Evolutionary conservation across 1,139 yeast species (phyloP).

Genomic region (Pichia cactophila): DNA sequence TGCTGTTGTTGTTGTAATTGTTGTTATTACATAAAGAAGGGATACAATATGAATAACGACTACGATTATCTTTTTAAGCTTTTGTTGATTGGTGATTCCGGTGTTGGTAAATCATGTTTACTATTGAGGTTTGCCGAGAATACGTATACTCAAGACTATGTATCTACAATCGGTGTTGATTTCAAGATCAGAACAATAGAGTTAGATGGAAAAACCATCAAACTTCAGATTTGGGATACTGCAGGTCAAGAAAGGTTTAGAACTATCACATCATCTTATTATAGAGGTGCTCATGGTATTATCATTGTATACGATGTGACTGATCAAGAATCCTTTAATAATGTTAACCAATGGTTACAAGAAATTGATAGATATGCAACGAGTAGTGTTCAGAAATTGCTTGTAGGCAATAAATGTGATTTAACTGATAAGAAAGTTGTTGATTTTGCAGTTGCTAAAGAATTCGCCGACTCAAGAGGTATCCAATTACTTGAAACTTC

Average conservation of each 20-base stretch:
- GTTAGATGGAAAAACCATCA: slow-evolving; percentile 93
- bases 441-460: slow-evolving; percentile 94
- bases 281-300: slow-evolving; percentile 98
- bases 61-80: slow-evolving; percentile 96
- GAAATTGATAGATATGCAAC: slow-evolving; percentile 98
- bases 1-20: too few relatives aligned
- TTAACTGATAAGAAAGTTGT: slow-evolving; percentile 90
- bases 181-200: slow-evolving; percentile 96
- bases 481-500: slow-evolving; percentile 96
- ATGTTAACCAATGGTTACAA: slow-evolving; percentile 97
- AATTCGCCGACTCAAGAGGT: slow-evolving; percentile 93
- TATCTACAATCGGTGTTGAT: slow-evolving; percentile 96
- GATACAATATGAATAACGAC: slow-evolving; percentile 57
- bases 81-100: slow-evolving; percentile 93
- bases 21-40: neutral
- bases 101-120: slow-evolving; percentile 96
- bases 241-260: slow-evolving; percentile 98
- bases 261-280: slow-evolving; percentile 95
- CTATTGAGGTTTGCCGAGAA: slow-evolving; percentile 94
- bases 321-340: slow-evolving; percentile 94
- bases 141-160: slow-evolving; percentile 94
- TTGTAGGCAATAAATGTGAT: slow-evolving; percentile 97
- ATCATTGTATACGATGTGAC: slow-evolving; percentile 97
- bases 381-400: slow-evolving; percentile 90
- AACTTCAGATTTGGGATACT: slow-evolving; percentile 98